Base-by-base conservation (phyloP, 257 asterid species). In the Ballota nigra region DNA sequence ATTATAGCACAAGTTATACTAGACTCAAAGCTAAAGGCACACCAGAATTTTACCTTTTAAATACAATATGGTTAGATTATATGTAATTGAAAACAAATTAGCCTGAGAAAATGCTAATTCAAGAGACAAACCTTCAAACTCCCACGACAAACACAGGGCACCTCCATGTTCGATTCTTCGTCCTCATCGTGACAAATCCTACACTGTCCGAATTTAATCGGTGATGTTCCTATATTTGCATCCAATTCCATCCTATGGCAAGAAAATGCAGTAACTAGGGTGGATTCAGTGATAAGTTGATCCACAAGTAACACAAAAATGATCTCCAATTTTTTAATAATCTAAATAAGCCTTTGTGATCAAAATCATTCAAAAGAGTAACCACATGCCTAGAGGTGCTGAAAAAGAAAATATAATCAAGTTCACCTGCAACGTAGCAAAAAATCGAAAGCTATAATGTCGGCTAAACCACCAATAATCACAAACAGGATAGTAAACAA, bases 101-200 rank as follows among this genome's bases (percentile, higher is more conserved):
- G 20, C 11, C 15, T 38, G 20, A 65, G 66, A 16, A 0, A 34
- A 61, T 73, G n/a, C 24, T 26, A 60, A 40, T 58, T 40, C 19
- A 2, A 8, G 34, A 41, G 69, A 57, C 83, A 36, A 72, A 92
- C 98, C 98, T 88, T 87, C 80, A 92, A 83, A 83, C 86, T 92
- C 68, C 98, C 98, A 63, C 95, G 87, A 69, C 98, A 92, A 19
- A 91, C 83, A 75, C 98, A 92, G 7, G 97, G 98, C 13, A 55
- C 70, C 83, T 92, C 98, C 98, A 92, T 92, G 83, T 81, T 88
- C 4, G 88, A 84, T 58, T 82, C 91, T 57, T 81, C 86, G 74
- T 92, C 97, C 34, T 83, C 98, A 9, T 92, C 97, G 15, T 92
- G 97, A 75, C 98, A 92, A 78, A 92, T 92, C 81, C 87, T 90